Evolutionary conservation across 2,329 filamentous ascomycete genomes (phyloP).

Genomic region (Pleurostoma richardsiae): DNA sequence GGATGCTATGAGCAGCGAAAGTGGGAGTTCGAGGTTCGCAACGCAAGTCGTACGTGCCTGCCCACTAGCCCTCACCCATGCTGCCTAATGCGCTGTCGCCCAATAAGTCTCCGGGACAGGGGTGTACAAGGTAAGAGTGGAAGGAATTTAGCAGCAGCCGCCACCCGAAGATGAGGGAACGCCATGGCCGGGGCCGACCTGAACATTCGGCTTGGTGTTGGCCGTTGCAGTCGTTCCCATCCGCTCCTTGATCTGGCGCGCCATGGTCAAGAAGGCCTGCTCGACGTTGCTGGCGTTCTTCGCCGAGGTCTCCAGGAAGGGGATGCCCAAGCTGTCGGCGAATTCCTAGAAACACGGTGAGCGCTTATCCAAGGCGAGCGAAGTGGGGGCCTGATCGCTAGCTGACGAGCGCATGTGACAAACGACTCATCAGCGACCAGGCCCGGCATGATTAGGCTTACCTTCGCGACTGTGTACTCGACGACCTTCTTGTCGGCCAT

Average conservation of each 20-base stretch:
- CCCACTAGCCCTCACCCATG: background rate
- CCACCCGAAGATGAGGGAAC: constrained; percentile 82
- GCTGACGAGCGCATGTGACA: background rate
- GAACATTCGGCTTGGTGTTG: constrained; percentile 98
- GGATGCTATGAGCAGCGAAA: background rate
- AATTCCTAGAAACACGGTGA: constrained; percentile 65
- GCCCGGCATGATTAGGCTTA: constrained; percentile 34
- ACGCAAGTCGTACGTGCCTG: background rate
- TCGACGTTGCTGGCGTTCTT: constrained; percentile 99
- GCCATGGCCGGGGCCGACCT: constrained; percentile 90
- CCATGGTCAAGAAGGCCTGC: constrained; percentile 99
- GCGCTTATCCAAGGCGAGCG: constrained; percentile 8
- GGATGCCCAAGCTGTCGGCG: constrained; percentile 95
- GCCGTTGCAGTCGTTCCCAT: constrained; percentile 94
- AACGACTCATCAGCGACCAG: background rate
- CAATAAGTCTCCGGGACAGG: background rate
- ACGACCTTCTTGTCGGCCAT: constrained; percentile 99
- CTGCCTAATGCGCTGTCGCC: background rate
- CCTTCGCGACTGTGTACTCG: constrained; percentile 99
- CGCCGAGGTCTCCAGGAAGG: constrained; percentile 98
- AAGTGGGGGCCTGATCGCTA: background rate
- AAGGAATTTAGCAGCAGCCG: constrained; percentile 77
- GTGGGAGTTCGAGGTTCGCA: background rate
- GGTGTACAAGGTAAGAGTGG: background rate
- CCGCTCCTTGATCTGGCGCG: constrained; percentile 98